Percentiles rank a stretch among this genome's conserved stretches.
These are phyloP conservation scores for Grammothele lineata DNA, from an alignment of 768 basidiomycete genomes.

Conservation along the genomic window DNA sequence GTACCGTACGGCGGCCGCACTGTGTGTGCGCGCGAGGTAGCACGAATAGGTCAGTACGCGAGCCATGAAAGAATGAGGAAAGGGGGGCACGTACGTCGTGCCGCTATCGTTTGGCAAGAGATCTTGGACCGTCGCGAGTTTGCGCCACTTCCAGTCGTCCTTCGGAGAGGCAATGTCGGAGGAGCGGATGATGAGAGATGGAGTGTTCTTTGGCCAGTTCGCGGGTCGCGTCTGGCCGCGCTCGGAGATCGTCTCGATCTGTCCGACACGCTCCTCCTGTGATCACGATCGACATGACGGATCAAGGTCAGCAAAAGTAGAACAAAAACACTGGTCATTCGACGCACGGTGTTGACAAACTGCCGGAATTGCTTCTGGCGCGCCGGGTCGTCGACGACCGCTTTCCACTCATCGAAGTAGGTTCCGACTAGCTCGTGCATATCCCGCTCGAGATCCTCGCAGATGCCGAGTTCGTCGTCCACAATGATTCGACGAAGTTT, in stretches of 20 bases:
- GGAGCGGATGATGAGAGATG: conserved; percentile 40
- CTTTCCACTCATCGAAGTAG: conserved; percentile 68
- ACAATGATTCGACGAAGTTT: conserved; percentile 62
- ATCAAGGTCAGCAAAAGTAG: too few species aligned
- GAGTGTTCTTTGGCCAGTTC: conserved; percentile 60
- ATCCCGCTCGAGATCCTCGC: conserved; percentile 57
- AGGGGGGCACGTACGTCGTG: conserved; percentile 37
- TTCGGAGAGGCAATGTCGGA: conserved; percentile 40
- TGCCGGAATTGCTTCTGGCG: conserved; percentile 51
- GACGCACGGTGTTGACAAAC: conserved; percentile 57
- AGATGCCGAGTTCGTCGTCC: conserved; percentile 70
- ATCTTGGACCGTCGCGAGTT: conserved; percentile 44
- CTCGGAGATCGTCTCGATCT: conserved; percentile 51
- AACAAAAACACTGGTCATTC: background rate
- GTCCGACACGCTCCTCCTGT: conserved; percentile 38
- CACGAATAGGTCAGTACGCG: too few species aligned
- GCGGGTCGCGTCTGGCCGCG: conserved; percentile 62
- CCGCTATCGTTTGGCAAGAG: conserved; percentile 41
- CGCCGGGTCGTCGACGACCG: conserved; percentile 49
- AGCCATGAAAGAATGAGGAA: too few species aligned
- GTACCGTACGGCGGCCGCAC: conserved; percentile 52
- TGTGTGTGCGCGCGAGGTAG: conserved; percentile 10
- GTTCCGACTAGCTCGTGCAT: conserved; percentile 65
- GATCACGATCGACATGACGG: too few species aligned
- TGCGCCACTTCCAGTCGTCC: conserved; percentile 53